These are phyloP conservation scores for Epichloe baconii DNA, from an alignment of 2,329 filamentous ascomycete species.

Conservation along the genomic window DNA sequence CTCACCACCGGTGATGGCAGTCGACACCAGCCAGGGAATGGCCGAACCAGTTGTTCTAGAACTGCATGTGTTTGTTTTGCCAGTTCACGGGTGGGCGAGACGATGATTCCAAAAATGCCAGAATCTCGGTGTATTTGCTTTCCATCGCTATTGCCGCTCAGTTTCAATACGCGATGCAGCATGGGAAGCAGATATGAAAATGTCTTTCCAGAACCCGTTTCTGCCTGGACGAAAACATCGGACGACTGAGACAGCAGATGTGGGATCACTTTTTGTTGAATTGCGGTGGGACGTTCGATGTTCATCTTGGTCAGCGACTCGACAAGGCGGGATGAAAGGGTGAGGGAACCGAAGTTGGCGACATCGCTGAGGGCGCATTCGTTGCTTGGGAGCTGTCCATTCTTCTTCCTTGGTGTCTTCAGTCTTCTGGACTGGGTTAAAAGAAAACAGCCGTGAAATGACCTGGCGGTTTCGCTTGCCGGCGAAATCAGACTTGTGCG, in stretches of 20 bases:
- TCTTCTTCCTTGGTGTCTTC: slow-evolving; percentile 38
- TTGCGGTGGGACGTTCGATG: slow-evolving; percentile 82
- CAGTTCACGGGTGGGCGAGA: slow-evolving; percentile 85
- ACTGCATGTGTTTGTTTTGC: slow-evolving; percentile 89
- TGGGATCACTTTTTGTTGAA: slow-evolving; percentile 80
- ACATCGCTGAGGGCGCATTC: slow-evolving; percentile 83
- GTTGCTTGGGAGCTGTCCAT: slow-evolving; percentile 55
- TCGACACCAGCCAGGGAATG: slow-evolving; percentile 90
- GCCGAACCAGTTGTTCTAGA: slow-evolving; percentile 72
- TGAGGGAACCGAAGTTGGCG: slow-evolving; percentile 75
- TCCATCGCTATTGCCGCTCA: slow-evolving; percentile 47
- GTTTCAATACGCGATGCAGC: slow-evolving; percentile 70
- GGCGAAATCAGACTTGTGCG: slow-evolving; percentile 9
- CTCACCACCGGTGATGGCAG: slow-evolving; percentile 61
- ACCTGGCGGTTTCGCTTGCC: slow-evolving; percentile 38
- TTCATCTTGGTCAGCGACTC: slow-evolving; percentile 77
- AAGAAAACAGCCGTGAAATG: slow-evolving; percentile 85
- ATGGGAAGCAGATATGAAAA: slow-evolving; percentile 90
- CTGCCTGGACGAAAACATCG: slow-evolving; percentile 91
- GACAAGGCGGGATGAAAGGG: slow-evolving; percentile 68
- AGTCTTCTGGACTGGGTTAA: slow-evolving; percentile 65
- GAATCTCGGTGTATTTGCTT: slow-evolving; percentile 64
- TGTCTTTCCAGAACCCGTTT: slow-evolving; percentile 96
- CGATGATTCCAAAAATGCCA: slow-evolving; percentile 83
- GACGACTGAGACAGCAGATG: slow-evolving; percentile 67